Evolutionary conservation across 768 basidiomycete genomes (phyloP).

Genomic region (Collybia sordida): DNA sequence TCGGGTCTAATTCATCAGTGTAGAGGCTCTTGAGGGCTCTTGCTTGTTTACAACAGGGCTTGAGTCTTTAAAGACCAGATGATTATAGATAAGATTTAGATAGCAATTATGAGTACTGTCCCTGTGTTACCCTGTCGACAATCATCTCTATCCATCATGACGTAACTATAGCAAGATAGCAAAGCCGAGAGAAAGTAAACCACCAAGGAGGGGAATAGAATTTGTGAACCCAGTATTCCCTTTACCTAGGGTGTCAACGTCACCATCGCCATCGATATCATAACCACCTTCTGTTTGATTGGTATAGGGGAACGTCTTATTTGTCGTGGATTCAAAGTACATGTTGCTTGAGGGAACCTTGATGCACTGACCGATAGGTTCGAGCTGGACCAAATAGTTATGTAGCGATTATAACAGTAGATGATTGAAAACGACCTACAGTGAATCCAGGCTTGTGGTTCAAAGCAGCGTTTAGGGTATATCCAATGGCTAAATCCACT

Average conservation of each 20-base stretch:
- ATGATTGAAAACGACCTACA: slow-evolving; percentile 33
- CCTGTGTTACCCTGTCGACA: slow-evolving; percentile 10
- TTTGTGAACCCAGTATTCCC: slow-evolving; percentile 8
- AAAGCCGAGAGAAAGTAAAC: slow-evolving; percentile 9
- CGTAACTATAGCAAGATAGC: slow-evolving; percentile 8
- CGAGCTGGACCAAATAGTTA: slow-evolving; percentile 38
- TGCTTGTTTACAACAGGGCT: too few species aligned
- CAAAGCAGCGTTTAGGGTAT: slow-evolving; percentile 78
- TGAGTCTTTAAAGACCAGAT: neutral
- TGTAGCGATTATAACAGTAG: neutral
- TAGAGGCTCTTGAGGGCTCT: too few species aligned
- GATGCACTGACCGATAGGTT: slow-evolving; percentile 79
- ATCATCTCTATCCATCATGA: slow-evolving; percentile 12
- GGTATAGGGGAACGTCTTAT: slow-evolving; percentile 60
- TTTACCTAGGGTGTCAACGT: slow-evolving; percentile 17
- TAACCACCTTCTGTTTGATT: slow-evolving; percentile 36
- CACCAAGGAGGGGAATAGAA: slow-evolving; percentile 8
- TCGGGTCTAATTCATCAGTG: too few species aligned
- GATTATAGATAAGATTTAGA: slow-evolving; percentile 2
- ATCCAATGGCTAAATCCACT: slow-evolving; percentile 88
- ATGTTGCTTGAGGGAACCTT: slow-evolving; percentile 62
- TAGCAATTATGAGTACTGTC: slow-evolving; percentile 1
- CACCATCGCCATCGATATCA: slow-evolving; percentile 41
- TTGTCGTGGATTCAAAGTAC: slow-evolving; percentile 83
- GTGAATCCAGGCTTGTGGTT: slow-evolving; percentile 62